A percentile compares a stretch with the other conserved stretches of the same genome.
phyloP scores from a whole-genome alignment of 2,329 filamentous ascomycete species.

The Pseudonectria foliicola region DNA sequence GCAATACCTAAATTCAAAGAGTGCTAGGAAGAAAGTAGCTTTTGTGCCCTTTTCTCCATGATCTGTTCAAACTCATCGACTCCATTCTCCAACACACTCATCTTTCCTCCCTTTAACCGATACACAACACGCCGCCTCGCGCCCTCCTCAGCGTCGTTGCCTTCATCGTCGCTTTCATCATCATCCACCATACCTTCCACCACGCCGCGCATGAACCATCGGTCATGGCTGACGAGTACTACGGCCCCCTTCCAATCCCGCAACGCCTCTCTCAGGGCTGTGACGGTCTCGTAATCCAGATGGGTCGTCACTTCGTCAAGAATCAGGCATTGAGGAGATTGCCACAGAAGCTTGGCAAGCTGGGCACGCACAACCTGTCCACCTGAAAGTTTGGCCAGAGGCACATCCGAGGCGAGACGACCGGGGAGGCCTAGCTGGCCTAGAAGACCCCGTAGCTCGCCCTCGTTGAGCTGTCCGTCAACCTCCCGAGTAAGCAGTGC shows the following conservation, averaged over 20 bases:
- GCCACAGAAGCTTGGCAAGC: slow-evolving; percentile 62
- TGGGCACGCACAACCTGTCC: slow-evolving; percentile 65
- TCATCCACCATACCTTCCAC: slow-evolving; percentile 39
- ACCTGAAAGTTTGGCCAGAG: slow-evolving; percentile 66
- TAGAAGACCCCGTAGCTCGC: slow-evolving; percentile 59
- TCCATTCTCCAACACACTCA: slow-evolving; percentile 50
- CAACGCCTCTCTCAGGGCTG: slow-evolving; percentile 60
- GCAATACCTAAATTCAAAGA: no score
- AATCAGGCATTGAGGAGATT: slow-evolving; percentile 62
- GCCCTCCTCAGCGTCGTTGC: slow-evolving; percentile 34
- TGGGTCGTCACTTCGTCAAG: slow-evolving; percentile 82
- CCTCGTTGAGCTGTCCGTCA: slow-evolving; percentile 51
- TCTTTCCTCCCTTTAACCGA: slow-evolving; percentile 49
- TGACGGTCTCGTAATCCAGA: slow-evolving; percentile 74
- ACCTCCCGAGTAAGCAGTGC: slow-evolving; percentile 51
- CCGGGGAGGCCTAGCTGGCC: slow-evolving; percentile 64
- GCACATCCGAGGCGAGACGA: slow-evolving; percentile 64
- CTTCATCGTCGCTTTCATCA: slow-evolving; percentile 30
- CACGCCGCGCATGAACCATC: slow-evolving; percentile 70
- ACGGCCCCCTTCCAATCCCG: slow-evolving; percentile 66
- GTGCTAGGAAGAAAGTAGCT: no score
- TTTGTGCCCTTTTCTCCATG: slow-evolving; percentile 52
- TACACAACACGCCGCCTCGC: slow-evolving; percentile 50
- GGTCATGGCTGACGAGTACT: slow-evolving; percentile 72
- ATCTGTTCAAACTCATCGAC: slow-evolving; percentile 59